Evolutionary conservation across 345 rosid genomes (phyloP), one percentile per base, ranked within the genome.

Genomic region (Aurinia saxatilis): DNA sequence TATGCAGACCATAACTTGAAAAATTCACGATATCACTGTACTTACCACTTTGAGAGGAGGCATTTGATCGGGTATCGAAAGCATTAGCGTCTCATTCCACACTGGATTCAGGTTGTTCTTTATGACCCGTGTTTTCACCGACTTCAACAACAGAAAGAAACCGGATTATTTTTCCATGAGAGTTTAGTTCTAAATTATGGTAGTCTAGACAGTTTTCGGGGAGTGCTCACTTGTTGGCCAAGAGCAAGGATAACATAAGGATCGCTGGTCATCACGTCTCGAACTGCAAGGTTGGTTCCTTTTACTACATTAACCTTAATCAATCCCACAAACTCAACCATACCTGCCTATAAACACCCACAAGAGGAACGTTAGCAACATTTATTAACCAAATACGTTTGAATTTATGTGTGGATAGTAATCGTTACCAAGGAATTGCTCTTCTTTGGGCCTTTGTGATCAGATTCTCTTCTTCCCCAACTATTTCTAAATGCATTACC

Each of bases 91-190:
- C 68, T 95, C 96, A 71, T 90, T 95, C 99, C 99, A 93, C 38
- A 95, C 92, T 1, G 99, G 99, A 63, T 95, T 95, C 74, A 95
- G 79, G 75, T 82, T 90, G 85, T 79, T 95, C 81, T 88, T 95
- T 71, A 95, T 86, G 67, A 90, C 97, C 9, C 91, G 79, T 1
- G 99, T 90, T 81, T 76, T 87, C 29, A 95, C 95, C 0, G 95
- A 81, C 99, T 93, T 79, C 72, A 38, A 41, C 29, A 53, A 23
- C 10, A 61, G 0, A 4, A 3, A 11, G 31, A 42, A 48, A 3
- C 4, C 21, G 17, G 39, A 14, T 48, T 49, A 33, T 30, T 67
- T 41, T 30, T 7, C 13, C 42, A 39, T 12, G 29, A 36, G 38
- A 7, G 59, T 8, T 68, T 68, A 29, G 31, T 18, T 49, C 37